These are phyloP conservation scores for Pythium myriotylum DNA, from an alignment of 352 stramenopile genomes.

Conservation along the genomic window DNA sequence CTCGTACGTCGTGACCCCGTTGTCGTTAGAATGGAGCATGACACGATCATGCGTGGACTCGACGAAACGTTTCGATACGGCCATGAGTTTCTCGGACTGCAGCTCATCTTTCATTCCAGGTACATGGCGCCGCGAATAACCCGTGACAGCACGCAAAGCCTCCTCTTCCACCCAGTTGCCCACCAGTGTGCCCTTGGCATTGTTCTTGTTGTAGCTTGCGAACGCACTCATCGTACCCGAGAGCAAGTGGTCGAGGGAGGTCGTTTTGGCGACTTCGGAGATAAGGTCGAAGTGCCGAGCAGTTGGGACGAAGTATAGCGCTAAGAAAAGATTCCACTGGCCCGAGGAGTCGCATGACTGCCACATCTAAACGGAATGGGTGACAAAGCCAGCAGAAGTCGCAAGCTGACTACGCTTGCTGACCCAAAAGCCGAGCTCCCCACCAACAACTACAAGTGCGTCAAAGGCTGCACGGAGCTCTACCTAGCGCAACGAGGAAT, in stretches of 20 bases:
- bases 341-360: background rate
- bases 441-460: slow-evolving; percentile 90
- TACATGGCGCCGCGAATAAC: slow-evolving; percentile 59
- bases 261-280: too few relatives aligned
- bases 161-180: slow-evolving; percentile 89
- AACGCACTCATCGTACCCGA: slow-evolving; percentile 37
- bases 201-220: slow-evolving; percentile 82
- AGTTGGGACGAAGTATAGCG: background rate
- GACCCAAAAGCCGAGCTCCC: slow-evolving; percentile 81
- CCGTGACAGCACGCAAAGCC: slow-evolving; percentile 59
- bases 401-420: slow-evolving; percentile 29
- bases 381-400: background rate
- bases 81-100: slow-evolving; percentile 32
- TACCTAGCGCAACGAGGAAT: slow-evolving; percentile 81
- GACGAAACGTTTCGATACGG: background rate
- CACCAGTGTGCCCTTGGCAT: slow-evolving; percentile 69
- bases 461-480: slow-evolving; percentile 89
- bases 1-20: slow-evolving; percentile 42
- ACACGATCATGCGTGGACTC: slow-evolving; percentile 61
- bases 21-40: slow-evolving; percentile 39
- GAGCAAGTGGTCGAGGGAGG: too few relatives aligned
- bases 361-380: slow-evolving; percentile 9
- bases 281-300: background rate
- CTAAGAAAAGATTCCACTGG: slow-evolving; percentile 7
- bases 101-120: slow-evolving; percentile 29